Base-by-base conservation (phyloP, 305 asterid genomes). In the Solanum hybrid region DNA sequence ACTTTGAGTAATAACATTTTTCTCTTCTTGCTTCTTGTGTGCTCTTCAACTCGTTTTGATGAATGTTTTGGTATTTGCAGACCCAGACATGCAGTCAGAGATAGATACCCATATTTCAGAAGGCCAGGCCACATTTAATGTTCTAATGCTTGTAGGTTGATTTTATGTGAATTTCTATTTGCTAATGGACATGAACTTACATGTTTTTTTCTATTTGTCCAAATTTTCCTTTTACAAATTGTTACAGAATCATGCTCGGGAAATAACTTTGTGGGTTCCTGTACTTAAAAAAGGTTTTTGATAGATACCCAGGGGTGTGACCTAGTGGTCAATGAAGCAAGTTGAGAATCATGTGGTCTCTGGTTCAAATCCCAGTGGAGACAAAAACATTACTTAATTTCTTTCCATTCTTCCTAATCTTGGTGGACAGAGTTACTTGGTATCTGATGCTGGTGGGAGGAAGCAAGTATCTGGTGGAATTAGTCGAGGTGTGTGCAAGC, bases 51-150 rank as follows among this genome's bases (percentile, higher is more conserved):
- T 26, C 86, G 28, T 51, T 22, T 82, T 92, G 88, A 89, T 77
- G 78, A 76, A 24, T 51, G 29, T 34, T 82, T 46, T 76, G 88
- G 13, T 12, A 87, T 89, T 80, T 94, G 93, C 96, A 97, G 99
- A 97, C 81, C 95, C 94, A 10, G 98, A 95, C 39, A 97, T 97
- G 99, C 98, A 96, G 92, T 93, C 90, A 93, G 98, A 97, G 93
- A 98, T 98, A 51, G 96, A 97, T 91, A 86, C 95, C 82, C 92
- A 95, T 91, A 89, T 95, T 73, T 92, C 96, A 87, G 89, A 94
- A 91, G 98, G 99, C 92, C 94, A 90, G 90, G 98, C 98, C 42
- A 89, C 94, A 75, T 97, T 97, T 92, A 80, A 89, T 89, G 95
- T 98, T 92, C 93, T 93, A 78, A 94, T 95, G 91, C 94, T 97